A percentile compares a stretch with the other conserved stretches of the same genome.
These are phyloP conservation scores for Gracilaria gracilis DNA, from an alignment of 23 red algal genomes.

Conservation along the genomic window DNA sequence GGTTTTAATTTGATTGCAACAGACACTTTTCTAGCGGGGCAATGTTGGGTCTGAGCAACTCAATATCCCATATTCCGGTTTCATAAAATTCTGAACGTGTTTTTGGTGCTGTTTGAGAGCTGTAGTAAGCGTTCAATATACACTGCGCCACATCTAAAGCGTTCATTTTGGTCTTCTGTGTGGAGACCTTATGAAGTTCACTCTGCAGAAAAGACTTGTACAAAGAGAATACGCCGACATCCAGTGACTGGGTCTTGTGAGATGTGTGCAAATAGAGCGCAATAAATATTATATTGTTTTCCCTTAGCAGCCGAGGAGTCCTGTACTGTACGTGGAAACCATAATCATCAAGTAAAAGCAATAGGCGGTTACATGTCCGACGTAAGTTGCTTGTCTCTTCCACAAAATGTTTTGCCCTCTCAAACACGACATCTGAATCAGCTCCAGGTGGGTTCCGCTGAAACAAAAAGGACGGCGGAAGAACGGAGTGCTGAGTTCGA, in stretches of 20 bases:
- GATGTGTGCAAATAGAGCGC: background rate
- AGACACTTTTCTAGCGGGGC: no score
- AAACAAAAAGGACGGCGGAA: background rate
- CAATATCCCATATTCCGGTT: no score
- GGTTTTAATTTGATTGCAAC: no score
- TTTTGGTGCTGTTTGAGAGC: no score
- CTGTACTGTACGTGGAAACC: conserved; percentile 3
- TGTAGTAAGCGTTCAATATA: no score
- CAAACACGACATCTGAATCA: no score
- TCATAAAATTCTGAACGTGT: no score
- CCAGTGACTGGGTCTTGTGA: background rate
- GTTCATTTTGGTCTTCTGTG: background rate
- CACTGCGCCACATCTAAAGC: conserved; percentile 42
- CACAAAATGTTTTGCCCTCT: no score
- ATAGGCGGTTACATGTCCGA: no score
- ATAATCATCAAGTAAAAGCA: conserved; percentile 1
- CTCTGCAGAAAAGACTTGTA: conserved; percentile 19
- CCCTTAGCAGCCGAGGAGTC: background rate
- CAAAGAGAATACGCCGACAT: background rate
- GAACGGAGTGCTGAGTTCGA: background rate
- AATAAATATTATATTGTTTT: background rate
- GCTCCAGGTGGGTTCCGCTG: no score
- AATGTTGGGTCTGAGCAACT: no score
- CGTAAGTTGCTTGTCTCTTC: no score
- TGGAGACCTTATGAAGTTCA: background rate